Conservation (phyloP, 352 stramenopile species). For the Globisporangium apiculatum region DNA sequence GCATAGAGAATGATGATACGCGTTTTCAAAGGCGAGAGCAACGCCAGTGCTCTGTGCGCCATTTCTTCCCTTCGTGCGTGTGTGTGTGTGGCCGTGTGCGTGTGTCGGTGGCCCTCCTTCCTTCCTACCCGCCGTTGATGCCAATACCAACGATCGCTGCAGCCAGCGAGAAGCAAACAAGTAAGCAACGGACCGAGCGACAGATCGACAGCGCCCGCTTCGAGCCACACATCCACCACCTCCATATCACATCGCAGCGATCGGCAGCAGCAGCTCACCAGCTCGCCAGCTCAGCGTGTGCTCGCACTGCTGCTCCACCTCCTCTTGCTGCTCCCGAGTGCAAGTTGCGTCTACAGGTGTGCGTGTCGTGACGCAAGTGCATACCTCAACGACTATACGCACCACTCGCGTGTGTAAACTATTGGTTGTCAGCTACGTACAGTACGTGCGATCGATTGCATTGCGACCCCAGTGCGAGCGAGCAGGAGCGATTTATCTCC, state of each 20-base stretch:
- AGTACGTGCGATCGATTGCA: neutral
- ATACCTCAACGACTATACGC: neutral
- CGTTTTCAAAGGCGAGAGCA: neutral
- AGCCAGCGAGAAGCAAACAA: neutral
- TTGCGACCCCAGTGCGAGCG: neutral
- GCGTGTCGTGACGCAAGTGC: neutral
- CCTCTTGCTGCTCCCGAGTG: neutral
- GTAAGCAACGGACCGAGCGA: neutral
- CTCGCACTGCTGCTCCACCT: neutral
- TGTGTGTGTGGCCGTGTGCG: neutral
- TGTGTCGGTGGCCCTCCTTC: neutral
- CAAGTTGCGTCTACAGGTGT: neutral
- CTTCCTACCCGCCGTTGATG: neutral
- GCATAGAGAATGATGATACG: too few relatives aligned
- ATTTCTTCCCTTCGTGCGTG: neutral
- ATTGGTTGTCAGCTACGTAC: neutral
- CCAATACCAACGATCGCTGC: constrained; percentile 1
- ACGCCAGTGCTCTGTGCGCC: neutral
- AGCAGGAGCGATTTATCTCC: neutral
- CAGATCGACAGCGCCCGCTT: neutral
- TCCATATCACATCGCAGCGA: neutral
- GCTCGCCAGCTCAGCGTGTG: neutral
- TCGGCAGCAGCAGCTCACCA: neutral
- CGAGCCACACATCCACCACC: neutral
- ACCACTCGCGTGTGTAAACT: neutral